Conservation (phyloP, 345 rosid genomes). For the Microthlaspi erraticum region DNA sequence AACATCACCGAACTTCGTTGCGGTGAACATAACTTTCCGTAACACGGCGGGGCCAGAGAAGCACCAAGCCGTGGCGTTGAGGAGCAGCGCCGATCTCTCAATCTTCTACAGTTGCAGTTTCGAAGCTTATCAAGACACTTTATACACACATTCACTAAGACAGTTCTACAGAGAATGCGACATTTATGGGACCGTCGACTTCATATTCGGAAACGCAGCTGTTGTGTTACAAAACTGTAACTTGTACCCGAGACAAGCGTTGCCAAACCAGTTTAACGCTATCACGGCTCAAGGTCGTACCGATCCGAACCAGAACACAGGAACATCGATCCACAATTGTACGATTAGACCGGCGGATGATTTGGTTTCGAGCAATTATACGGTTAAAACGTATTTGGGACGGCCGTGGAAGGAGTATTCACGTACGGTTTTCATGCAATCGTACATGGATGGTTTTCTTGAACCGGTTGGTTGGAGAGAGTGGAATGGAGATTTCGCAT, state of each 20-base stretch:
- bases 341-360: conserved; percentile 66
- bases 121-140: conserved; percentile 86
- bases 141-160: conserved; percentile 75
- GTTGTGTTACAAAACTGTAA: conserved; percentile 81
- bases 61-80: conserved; percentile 85
- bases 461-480: conserved; percentile 75
- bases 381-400: conserved; percentile 68
- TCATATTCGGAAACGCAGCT: conserved; percentile 91
- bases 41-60: conserved; percentile 88
- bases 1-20: conserved; percentile 75
- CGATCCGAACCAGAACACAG: conserved; percentile 85
- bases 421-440: conserved; percentile 67
- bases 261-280: conserved; percentile 82
- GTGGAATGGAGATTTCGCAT: conserved; percentile 71
- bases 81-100: conserved; percentile 78
- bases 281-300: conserved; percentile 88
- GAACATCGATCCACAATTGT: conserved; percentile 74
- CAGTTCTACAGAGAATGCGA: conserved; percentile 92
- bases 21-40: conserved; percentile 75
- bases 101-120: conserved; percentile 84
- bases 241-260: conserved; percentile 69
- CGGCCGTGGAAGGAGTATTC: conserved; percentile 95
- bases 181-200: conserved; percentile 87
- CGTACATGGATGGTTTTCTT: conserved; percentile 54
- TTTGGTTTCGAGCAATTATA: conserved; percentile 52